Percentiles rank a stretch among this genome's conserved stretches.
phyloP scores from a whole-genome alignment of 2,329 filamentous ascomycete genomes.

The Plenodomus tracheiphilus region DNA sequence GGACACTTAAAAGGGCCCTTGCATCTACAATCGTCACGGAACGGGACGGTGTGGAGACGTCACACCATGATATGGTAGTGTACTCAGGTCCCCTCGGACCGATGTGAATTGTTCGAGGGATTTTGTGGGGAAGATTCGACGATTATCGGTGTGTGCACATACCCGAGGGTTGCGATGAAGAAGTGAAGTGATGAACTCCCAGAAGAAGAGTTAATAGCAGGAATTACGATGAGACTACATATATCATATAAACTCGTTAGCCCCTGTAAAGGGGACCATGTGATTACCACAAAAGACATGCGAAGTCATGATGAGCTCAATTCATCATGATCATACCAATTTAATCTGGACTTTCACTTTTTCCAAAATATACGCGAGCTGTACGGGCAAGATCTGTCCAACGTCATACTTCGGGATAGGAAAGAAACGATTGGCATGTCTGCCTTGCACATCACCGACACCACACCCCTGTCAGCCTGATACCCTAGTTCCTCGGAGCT shows the following conservation, averaged over 20 bases:
- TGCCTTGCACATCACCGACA: background rate
- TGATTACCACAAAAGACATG: too few species aligned
- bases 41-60: background rate
- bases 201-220: too few species aligned
- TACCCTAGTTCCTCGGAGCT: background rate
- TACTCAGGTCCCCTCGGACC: background rate
- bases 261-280: too few species aligned
- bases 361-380: too few species aligned
- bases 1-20: background rate
- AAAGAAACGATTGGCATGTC: background rate
- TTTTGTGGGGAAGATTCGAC: background rate
- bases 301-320: too few species aligned
- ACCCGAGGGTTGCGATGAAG: background rate
- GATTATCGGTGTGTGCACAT: background rate
- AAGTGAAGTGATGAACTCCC: background rate
- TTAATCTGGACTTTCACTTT: too few species aligned
- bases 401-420: background rate
- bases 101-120: background rate
- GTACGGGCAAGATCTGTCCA: too few species aligned
- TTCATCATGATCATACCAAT: too few species aligned
- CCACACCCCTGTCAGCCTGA: background rate
- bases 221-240: too few species aligned
- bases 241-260: too few species aligned
- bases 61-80: background rate
- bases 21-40: background rate